Evolutionary conservation across 2,329 filamentous ascomycete species (phyloP).

Genomic region (Colletotrichum zoysiae): DNA sequence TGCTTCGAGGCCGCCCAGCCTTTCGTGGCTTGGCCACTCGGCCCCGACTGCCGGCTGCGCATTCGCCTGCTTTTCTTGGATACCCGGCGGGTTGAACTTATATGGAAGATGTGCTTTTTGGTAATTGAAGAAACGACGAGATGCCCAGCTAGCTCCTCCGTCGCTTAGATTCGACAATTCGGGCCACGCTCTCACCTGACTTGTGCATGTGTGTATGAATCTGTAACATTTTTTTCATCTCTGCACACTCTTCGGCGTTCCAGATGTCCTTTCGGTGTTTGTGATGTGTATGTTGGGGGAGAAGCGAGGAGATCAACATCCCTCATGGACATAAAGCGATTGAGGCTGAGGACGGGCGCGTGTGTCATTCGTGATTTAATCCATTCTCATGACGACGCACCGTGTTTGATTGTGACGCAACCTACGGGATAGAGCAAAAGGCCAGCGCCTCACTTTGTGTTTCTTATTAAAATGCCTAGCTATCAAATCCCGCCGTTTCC

Average conservation of each 20-base stretch:
- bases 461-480: not conserved
- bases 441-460: not conserved
- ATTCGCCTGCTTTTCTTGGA: conserved; percentile 11
- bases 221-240: not conserved
- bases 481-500: not conserved
- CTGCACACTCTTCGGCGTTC: not conserved
- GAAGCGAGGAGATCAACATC: not conserved
- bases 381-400: not conserved
- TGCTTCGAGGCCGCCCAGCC: not conserved
- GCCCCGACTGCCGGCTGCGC: too few relatives aligned
- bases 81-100: conserved; percentile 10
- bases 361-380: not conserved
- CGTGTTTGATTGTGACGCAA: not conserved
- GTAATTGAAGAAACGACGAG: conserved; percentile 19
- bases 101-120: conserved; percentile 22
- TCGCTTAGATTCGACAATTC: not conserved
- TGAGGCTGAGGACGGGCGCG: not conserved
- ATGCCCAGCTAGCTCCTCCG: conserved; percentile 19
- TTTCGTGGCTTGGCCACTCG: not conserved
- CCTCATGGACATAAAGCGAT: not conserved
- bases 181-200: not conserved
- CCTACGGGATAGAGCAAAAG: not conserved
- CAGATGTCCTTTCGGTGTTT: not conserved
- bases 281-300: too few relatives aligned
- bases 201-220: not conserved